Percentiles rank a stretch among this genome's conserved stretches.
Evolutionary conservation across 352 stramenopile species (phyloP).

Genomic region (Globisporangium paroecandrum): DNA sequence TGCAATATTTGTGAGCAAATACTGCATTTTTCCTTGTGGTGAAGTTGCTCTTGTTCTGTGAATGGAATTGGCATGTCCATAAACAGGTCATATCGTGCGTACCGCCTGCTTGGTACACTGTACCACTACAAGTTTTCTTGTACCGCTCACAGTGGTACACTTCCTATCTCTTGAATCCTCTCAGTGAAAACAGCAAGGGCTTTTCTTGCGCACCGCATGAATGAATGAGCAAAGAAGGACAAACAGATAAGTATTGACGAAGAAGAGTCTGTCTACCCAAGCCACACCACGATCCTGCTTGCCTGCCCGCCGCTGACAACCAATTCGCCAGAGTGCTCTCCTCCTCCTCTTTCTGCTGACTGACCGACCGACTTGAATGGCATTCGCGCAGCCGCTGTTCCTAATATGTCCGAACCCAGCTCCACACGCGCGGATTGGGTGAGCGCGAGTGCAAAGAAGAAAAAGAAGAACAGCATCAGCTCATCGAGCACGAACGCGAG

Average conservation of each 20-base stretch:
- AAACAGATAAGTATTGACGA: neutral
- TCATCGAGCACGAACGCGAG: neutral
- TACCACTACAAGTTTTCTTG: neutral
- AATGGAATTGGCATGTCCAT: too few relatives aligned
- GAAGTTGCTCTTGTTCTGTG: too few relatives aligned
- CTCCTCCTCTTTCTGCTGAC: neutral
- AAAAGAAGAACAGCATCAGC: slow-evolving; percentile 3
- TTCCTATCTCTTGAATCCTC: neutral
- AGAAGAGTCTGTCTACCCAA: neutral
- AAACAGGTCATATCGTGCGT: too few relatives aligned
- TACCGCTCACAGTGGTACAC: neutral
- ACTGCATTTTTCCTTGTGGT: too few relatives aligned
- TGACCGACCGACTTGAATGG: slow-evolving; percentile 10
- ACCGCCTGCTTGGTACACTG: neutral
- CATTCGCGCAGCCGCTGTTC: slow-evolving; percentile 9
- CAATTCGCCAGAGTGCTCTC: neutral
- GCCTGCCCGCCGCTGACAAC: neutral
- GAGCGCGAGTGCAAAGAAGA: slow-evolving; percentile 4
- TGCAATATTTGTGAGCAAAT: too few relatives aligned
- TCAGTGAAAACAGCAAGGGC: neutral
- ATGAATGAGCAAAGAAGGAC: neutral
- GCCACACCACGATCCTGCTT: too few relatives aligned
- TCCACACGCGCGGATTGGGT: slow-evolving; percentile 6
- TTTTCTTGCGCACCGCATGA: neutral
- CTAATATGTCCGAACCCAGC: slow-evolving; percentile 10